phyloP scores from a whole-genome alignment of 306 rosid species.

The Lathyrus oleraceus region DNA sequence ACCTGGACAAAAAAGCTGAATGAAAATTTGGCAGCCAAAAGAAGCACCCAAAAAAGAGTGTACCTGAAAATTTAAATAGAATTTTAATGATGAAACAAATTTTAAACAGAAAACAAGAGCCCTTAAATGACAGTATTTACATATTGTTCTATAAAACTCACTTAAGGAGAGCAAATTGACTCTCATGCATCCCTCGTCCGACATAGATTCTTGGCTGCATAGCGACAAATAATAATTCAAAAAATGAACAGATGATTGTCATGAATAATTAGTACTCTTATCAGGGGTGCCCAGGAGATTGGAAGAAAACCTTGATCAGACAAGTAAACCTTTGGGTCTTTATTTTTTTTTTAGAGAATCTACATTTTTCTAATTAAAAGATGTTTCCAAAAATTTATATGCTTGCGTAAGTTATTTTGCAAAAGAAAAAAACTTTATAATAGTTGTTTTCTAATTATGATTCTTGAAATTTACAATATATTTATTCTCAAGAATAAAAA shows the following conservation, averaged over 20 bases:
- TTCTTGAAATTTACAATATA: background rate
- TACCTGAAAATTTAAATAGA: conserved; percentile 61
- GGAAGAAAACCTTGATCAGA: conserved; percentile 26
- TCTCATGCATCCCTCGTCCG: conserved; percentile 99
- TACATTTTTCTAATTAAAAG: background rate
- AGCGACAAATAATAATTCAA: conserved; percentile 32
- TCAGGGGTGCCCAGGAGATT: background rate
- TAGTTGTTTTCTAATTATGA: too few relatives aligned
- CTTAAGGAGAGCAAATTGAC: conserved; percentile 86
- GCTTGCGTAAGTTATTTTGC: background rate
- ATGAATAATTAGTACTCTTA: background rate
- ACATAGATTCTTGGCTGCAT: conserved; percentile 90
- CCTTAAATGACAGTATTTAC: conserved; percentile 23
- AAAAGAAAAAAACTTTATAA: background rate
- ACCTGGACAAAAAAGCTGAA: conserved; percentile 89
- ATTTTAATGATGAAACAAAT: conserved; percentile 21
- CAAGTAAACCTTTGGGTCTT: conserved; percentile 1
- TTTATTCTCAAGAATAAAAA: background rate
- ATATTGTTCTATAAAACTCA: conserved; percentile 49
- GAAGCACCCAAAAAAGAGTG: conserved; percentile 91
- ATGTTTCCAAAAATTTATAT: background rate
- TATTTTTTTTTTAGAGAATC: background rate
- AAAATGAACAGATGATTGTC: conserved; percentile 14
- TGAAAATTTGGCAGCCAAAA: conserved; percentile 69
- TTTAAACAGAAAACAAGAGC: conserved; percentile 33